Conservation (phyloP, 371 early-diverging fungal species). For the Sporodiniella umbellata region DNA sequence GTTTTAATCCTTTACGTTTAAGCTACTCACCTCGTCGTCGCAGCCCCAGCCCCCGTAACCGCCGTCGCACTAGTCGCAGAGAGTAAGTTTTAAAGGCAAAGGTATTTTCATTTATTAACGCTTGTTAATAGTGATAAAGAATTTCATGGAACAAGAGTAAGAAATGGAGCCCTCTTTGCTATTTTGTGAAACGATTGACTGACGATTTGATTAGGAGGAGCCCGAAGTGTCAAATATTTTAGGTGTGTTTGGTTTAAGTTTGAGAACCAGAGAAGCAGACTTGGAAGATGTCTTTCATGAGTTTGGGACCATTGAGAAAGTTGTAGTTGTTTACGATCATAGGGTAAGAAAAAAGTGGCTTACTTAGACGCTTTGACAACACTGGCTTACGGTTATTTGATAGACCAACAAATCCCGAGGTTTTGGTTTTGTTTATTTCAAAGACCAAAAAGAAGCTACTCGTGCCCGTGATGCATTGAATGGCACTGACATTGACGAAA, state of each 20-base stretch:
- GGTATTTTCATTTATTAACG: too few species aligned
- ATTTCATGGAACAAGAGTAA: background rate
- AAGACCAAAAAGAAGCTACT: constrained; percentile 70
- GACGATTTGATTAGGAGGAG: constrained; percentile 26
- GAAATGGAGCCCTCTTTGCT: too few species aligned
- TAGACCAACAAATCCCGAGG: constrained; percentile 57
- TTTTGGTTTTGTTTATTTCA: constrained; percentile 89
- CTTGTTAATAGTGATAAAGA: constrained; percentile 1
- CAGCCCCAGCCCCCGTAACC: background rate
- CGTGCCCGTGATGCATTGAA: constrained; percentile 70
- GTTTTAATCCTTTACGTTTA: too few species aligned
- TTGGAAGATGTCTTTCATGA: constrained; percentile 67
- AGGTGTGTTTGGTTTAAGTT: constrained; percentile 81
- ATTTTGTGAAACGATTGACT: too few species aligned
- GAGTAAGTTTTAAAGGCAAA: too few species aligned
- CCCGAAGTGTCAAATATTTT: constrained; percentile 59
- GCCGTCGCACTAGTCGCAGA: background rate
- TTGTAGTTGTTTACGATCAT: constrained; percentile 59
- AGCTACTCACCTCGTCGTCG: background rate
- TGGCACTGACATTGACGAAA: constrained; percentile 60
- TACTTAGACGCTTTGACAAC: background rate
- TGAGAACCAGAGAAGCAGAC: constrained; percentile 64
- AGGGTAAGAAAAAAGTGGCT: constrained; percentile 34
- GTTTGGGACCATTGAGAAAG: constrained; percentile 61
- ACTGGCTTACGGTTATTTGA: too few species aligned